Evolutionary conservation across 139 green algal genomes (phyloP).

Genomic region (Tetraselmis chui): DNA sequence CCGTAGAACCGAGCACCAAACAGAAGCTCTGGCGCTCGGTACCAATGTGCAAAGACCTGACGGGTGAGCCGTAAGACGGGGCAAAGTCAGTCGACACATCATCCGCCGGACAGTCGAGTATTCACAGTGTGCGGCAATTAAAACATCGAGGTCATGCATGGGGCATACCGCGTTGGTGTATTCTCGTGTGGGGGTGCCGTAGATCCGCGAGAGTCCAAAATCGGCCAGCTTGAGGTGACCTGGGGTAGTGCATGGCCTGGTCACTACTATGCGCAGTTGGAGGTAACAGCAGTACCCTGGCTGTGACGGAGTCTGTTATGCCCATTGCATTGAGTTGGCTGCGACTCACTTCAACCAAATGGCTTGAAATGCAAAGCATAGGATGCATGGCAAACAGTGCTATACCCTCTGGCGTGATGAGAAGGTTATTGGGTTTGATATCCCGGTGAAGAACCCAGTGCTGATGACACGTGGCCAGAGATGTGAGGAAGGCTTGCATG

Average conservation of each 20-base stretch:
- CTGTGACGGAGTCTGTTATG: no score
- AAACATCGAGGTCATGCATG: no score
- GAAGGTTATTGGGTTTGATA: constrained; percentile 90
- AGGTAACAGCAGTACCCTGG: no score
- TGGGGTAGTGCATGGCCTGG: no score
- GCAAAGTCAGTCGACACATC: no score
- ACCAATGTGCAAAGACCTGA: constrained; percentile 90
- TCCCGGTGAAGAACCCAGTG: constrained; percentile 80
- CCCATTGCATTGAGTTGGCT: no score
- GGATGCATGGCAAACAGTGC: background rate
- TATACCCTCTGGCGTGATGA: constrained; percentile 41
- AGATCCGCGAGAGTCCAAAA: constrained; percentile 78
- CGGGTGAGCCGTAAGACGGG: no score
- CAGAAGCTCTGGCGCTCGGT: constrained; percentile 83
- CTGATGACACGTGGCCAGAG: constrained; percentile 60
- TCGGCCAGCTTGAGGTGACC: constrained; percentile 80
- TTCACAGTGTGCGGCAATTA: no score
- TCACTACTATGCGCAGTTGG: no score
- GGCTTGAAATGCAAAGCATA: no score
- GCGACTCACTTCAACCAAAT: no score
- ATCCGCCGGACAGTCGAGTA: no score
- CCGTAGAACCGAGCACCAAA: constrained; percentile 72
- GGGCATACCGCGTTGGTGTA: constrained; percentile 71
- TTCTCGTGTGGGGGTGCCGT: constrained; percentile 50
- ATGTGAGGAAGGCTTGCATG: constrained; percentile 65